phyloP scores from a whole-genome alignment of 768 basidiomycete species.

The Pleurotus citrinopileatus region DNA sequence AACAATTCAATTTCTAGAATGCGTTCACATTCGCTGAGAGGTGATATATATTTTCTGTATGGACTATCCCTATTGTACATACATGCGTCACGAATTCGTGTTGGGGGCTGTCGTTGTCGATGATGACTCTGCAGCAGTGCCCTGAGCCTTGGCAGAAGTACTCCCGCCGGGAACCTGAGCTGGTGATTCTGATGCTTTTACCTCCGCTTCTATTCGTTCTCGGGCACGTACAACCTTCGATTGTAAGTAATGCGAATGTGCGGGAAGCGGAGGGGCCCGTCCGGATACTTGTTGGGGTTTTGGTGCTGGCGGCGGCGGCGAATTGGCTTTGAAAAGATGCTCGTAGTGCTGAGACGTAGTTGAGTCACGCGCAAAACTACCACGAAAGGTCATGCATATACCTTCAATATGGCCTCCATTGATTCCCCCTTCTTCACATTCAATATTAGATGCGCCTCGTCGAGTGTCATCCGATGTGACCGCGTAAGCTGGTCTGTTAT shows the following conservation, averaged over 20 bases:
- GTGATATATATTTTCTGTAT: constrained; percentile 1
- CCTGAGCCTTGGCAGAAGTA: constrained; percentile 8
- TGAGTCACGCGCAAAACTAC: neutral
- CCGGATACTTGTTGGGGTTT: constrained; percentile 42
- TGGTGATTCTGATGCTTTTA: constrained; percentile 26
- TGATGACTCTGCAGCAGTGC: neutral
- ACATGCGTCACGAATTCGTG: neutral
- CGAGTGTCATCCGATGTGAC: constrained; percentile 88
- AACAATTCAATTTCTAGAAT: no score
- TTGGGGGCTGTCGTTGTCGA: neutral
- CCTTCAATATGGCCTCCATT: constrained; percentile 72
- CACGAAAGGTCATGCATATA: constrained; percentile 20
- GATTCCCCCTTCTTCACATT: constrained; percentile 78
- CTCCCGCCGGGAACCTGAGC: constrained; percentile 12
- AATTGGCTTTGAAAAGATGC: constrained; percentile 88
- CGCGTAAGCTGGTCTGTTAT: constrained; percentile 78
- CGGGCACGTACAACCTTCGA: constrained; percentile 95
- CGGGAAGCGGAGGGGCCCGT: constrained; percentile 38
- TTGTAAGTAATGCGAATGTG: constrained; percentile 89
- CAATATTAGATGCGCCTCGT: constrained; percentile 91
- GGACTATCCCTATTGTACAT: neutral
- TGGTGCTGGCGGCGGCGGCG: constrained; percentile 54
- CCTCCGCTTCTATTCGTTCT: constrained; percentile 93
- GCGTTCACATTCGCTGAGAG: no score
- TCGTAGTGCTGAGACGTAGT: constrained; percentile 73